Evolutionary conservation across 2,329 filamentous ascomycete genomes (phyloP).

Genomic region (Aspergillus melleus): DNA sequence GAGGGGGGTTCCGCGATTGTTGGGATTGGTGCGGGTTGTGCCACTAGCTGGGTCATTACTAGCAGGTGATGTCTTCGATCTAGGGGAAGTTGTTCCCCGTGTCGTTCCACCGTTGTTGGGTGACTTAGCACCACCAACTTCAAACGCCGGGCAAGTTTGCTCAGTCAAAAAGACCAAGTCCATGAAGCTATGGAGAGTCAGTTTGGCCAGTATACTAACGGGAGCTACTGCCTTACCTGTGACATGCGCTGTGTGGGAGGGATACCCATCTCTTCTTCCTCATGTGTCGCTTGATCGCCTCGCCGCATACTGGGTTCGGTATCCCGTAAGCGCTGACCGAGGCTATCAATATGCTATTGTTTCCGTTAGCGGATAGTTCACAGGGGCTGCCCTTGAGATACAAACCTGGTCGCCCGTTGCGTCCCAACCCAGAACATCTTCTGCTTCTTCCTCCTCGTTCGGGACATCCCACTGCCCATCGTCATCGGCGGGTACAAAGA

Average conservation of each 20-base stretch:
- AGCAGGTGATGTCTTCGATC: neutral
- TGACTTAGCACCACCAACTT: neutral
- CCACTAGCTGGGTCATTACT: conserved; percentile 73
- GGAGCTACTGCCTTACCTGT: conserved; percentile 36
- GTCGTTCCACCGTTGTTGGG: neutral
- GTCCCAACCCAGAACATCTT: conserved; percentile 65
- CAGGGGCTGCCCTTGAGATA: neutral
- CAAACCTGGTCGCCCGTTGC: conserved; percentile 53
- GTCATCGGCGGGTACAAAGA: conserved; percentile 63
- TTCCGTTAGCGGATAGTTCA: neutral
- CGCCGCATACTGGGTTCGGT: conserved; percentile 28
- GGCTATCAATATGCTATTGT: conserved; percentile 28
- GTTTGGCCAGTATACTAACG: conserved; percentile 6
- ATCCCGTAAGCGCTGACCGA: conserved; percentile 35
- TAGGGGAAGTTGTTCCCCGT: neutral
- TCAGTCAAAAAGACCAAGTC: conserved; percentile 47
- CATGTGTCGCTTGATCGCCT: conserved; percentile 12
- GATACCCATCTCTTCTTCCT: conserved; percentile 39
- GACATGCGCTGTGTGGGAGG: conserved; percentile 52
- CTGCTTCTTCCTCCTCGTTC: conserved; percentile 52
- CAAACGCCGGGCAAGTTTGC: neutral
- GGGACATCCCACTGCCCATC: conserved; percentile 62
- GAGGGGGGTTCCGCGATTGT: conserved; percentile 54
- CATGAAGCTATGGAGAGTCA: conserved; percentile 34
- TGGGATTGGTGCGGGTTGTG: conserved; percentile 78